A percentile compares a stretch with the other conserved stretches of the same genome.
phyloP scores from a whole-genome alignment of 2,329 filamentous ascomycete species.

The Colletotrichum orbiculare region DNA sequence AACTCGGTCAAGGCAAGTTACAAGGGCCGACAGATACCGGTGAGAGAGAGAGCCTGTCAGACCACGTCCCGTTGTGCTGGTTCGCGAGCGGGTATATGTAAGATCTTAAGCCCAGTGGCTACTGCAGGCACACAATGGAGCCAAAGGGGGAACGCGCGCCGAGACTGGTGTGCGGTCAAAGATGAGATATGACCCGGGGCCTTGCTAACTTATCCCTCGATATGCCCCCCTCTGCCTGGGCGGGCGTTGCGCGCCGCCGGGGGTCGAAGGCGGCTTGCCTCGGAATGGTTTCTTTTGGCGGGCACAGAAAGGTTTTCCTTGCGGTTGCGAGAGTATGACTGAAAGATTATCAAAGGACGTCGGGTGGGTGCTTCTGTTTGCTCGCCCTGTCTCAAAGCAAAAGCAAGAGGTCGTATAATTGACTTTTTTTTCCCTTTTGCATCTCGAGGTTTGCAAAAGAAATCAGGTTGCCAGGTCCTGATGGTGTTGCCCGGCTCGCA shows the following conservation, averaged over 20 bases:
- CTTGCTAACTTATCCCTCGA: conserved; percentile 1
- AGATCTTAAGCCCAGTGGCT: conserved; percentile 31
- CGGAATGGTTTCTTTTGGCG: conserved; percentile 30
- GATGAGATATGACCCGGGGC: background rate
- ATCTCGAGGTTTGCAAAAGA: conserved; percentile 24
- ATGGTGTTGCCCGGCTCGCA: too few species aligned
- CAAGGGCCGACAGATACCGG: conserved; percentile 34
- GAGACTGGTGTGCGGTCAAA: background rate
- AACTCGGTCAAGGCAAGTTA: conserved; percentile 32
- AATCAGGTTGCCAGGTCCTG: conserved; percentile 8
- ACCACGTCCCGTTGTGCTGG: conserved; percentile 31
- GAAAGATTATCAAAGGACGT: too few species aligned
- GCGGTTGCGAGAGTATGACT: too few species aligned
- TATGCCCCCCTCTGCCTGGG: conserved; percentile 3
- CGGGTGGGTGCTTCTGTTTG: too few species aligned
- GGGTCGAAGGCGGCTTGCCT: background rate
- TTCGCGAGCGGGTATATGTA: conserved; percentile 36
- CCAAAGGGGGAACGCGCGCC: conserved; percentile 14
- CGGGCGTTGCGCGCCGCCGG: conserved; percentile 4
- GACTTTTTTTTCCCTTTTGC: conserved; percentile 10
- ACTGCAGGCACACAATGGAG: conserved; percentile 16
- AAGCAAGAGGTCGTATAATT: background rate
- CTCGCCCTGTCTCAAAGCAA: too few species aligned
- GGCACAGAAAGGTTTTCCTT: too few species aligned
- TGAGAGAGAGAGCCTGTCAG: conserved; percentile 31